A percentile compares a stretch with the other conserved stretches of the same genome.
These are phyloP conservation scores for Austroboletus novae-zelandiae DNA, from an alignment of 1,284 basidiomycete genomes.

Conservation along the genomic window DNA sequence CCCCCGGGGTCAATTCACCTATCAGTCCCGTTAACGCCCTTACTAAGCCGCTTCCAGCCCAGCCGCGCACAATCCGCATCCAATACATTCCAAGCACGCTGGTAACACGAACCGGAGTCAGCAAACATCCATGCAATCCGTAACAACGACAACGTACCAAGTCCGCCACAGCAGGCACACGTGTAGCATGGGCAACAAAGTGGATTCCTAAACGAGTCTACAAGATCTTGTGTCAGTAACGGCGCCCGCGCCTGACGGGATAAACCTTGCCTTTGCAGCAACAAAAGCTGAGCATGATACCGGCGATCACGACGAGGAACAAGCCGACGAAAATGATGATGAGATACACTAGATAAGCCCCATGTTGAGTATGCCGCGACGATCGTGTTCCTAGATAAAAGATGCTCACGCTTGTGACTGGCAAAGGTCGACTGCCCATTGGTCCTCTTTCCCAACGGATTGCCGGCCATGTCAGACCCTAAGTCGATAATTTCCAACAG, in stretches of 20 bases:
- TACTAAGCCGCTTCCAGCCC: constrained; percentile 35
- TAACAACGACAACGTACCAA: constrained; percentile 41
- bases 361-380: neutral
- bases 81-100: constrained; percentile 55
- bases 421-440: constrained; percentile 35
- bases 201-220: constrained; percentile 57
- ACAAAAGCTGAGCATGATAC: constrained; percentile 54
- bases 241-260: neutral
- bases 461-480: constrained; percentile 15
- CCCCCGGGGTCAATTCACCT: neutral
- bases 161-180: constrained; percentile 63
- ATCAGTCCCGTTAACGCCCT: neutral
- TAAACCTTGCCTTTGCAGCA: constrained; percentile 49
- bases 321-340: constrained; percentile 58
- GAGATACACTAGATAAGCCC: constrained; percentile 42
- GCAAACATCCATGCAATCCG: neutral
- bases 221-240: constrained; percentile 3
- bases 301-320: constrained; percentile 47
- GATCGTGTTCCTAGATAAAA: neutral
- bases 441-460: constrained; percentile 33
- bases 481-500: constrained; percentile 21
- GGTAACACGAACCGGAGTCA: constrained; percentile 6
- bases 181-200: constrained; percentile 63
- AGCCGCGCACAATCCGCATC: constrained; percentile 53
- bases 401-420: constrained; percentile 37